A percentile compares a stretch with the other conserved stretches of the same genome.
These are phyloP conservation scores for Solanum chmielewskii DNA, from an alignment of 257 asterid species.

Conservation along the genomic window DNA sequence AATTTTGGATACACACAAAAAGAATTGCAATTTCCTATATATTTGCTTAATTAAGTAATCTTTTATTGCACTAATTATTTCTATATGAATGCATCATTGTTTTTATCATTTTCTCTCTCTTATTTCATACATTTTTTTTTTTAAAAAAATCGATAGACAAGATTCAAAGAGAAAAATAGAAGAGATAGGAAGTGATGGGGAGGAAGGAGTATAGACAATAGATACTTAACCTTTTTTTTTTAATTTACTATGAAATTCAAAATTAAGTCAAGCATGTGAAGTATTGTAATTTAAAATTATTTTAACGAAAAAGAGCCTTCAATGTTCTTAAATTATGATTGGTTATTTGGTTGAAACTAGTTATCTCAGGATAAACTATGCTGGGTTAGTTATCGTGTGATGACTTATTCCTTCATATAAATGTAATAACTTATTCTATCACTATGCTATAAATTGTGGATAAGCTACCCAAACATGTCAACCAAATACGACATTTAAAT, in stretches of 20 bases:
- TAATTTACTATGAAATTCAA: background rate
- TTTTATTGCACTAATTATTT: background rate
- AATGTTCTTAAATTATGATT: too few relatives aligned
- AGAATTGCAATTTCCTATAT: background rate
- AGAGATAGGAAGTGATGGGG: background rate
- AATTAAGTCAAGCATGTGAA: too few relatives aligned
- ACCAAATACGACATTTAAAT: too few relatives aligned
- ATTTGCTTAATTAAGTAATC: background rate
- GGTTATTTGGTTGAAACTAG: too few relatives aligned
- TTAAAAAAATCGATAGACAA: background rate
- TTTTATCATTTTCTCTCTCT: background rate
- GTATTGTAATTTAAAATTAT: too few relatives aligned
- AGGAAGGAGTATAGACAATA: background rate
- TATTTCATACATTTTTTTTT: too few relatives aligned
- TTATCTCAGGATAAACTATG: too few relatives aligned
- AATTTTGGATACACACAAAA: background rate
- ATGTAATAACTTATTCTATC: too few relatives aligned
- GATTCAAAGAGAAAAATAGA: background rate
- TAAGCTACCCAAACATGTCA: too few relatives aligned
- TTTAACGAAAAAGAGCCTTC: background rate
- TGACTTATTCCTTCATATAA: too few relatives aligned
- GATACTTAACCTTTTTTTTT: background rate
- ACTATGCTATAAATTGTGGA: too few relatives aligned
- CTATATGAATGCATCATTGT: background rate
- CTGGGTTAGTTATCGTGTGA: too few relatives aligned